Conservation (phyloP, 129 eudicot genomes). For the Helichrysum umbraculigerum region DNA sequence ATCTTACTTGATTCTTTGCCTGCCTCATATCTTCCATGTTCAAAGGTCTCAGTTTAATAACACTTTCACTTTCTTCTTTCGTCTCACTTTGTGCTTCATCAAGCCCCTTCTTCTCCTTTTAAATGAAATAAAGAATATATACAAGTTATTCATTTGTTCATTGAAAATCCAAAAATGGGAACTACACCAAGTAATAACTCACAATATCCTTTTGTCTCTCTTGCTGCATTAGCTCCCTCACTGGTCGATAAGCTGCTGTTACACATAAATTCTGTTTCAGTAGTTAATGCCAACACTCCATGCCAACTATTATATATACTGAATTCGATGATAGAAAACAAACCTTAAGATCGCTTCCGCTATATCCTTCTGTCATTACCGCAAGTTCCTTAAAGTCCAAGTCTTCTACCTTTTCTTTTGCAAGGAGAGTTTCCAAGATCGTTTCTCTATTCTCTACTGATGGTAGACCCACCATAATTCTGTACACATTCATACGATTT, state of each 20-base stretch:
- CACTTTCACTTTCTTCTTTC: constrained; percentile 56
- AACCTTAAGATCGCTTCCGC: constrained; percentile 99
- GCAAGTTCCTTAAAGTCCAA: constrained; percentile 90
- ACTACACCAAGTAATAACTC: constrained; percentile 14
- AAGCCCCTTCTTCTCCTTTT: constrained; percentile 58
- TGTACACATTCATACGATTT: constrained; percentile 25
- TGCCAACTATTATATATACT: constrained; percentile 11
- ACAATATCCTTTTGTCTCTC: constrained; percentile 73
- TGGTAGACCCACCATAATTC: constrained; percentile 96
- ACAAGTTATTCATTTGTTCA: background rate
- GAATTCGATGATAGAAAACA: constrained; percentile 26
- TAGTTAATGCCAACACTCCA: constrained; percentile 39
- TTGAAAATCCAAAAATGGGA: background rate
- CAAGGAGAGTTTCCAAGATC: constrained; percentile 79
- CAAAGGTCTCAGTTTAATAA: constrained; percentile 63
- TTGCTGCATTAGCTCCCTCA: constrained; percentile 85
- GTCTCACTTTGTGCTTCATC: constrained; percentile 30
- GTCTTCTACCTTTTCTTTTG: constrained; percentile 69
- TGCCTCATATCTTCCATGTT: constrained; percentile 90
- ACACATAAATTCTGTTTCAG: constrained; percentile 80
- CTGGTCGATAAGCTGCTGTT: constrained; percentile 97
- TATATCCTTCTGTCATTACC: constrained; percentile 89
- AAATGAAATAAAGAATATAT: background rate
- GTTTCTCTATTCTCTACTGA: constrained; percentile 78
- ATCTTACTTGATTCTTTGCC: constrained; percentile 81